Conservation (phyloP, 192 early-diverging fungal species). For the Blastocladiella britannica region DNA sequence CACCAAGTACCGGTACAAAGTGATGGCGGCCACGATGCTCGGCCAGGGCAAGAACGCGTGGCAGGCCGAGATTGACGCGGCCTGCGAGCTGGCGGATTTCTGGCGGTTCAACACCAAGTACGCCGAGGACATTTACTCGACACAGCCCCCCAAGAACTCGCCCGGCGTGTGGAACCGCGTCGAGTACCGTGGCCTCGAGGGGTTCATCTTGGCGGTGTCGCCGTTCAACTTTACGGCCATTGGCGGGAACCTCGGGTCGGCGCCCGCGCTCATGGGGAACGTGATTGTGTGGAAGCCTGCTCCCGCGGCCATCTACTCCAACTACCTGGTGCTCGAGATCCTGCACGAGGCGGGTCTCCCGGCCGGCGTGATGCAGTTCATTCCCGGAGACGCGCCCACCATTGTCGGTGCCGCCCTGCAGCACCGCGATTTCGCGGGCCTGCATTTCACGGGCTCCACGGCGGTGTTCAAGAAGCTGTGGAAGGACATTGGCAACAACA, state of each 20-base stretch:
- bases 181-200: constrained; percentile 90
- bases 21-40: constrained; percentile 90
- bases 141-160: constrained; percentile 80
- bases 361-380: constrained; percentile 89
- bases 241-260: constrained; percentile 79
- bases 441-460: constrained; percentile 93
- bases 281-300: constrained; percentile 96
- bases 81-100: constrained; percentile 83
- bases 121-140: constrained; percentile 75
- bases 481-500: constrained; percentile 76
- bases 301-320: constrained; percentile 62
- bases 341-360: constrained; percentile 89
- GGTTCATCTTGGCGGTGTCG: constrained; percentile 92
- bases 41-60: constrained; percentile 97
- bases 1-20: constrained; percentile 73
- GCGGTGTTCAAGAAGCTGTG: constrained; percentile 82
- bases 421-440: constrained; percentile 79
- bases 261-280: constrained; percentile 95
- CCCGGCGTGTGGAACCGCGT: constrained; percentile 74
- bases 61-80: constrained; percentile 99
- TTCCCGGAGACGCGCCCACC: constrained; percentile 68
- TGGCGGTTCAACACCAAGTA: constrained; percentile 88
- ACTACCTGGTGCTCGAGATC: constrained; percentile 77
- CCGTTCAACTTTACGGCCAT: constrained; percentile 99
- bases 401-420: constrained; percentile 61